Base-by-base conservation (phyloP, 352 stramenopile species). In the Sclerospora graminicola region DNA sequence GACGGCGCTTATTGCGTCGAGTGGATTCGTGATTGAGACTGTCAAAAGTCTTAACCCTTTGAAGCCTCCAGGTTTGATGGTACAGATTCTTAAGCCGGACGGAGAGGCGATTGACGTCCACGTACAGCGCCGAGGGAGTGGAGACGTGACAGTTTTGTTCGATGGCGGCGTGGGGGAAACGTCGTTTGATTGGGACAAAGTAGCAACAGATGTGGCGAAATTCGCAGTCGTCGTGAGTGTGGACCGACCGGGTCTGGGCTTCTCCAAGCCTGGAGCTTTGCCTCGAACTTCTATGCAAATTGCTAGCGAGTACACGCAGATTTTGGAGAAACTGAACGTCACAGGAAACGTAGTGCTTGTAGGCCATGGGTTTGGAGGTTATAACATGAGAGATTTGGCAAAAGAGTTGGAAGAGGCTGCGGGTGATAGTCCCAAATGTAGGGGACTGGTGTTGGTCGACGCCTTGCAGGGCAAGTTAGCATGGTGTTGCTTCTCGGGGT, bases 141-240 rank as follows among this genome's bases (percentile, higher is more conserved):
- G 70, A 20, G 48, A 80, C 30, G 68, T 85, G 45, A 79, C 72
- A 0, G 69, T 88, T 14, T 39, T 90, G 26, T 50, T 90, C 9
- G 78, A 90, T 29, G 78, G 78, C 11, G 74, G 78, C 27, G 69
- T 85, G 24, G 78, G 78, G n/a, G 75, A 90, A 62, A 84, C 78
- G 13, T 85, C 70, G 23, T 90, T 90, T 48, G 78, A 90, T 48
- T 90, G 75, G 71, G 75, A 86, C 37, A 87, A 90, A 47, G 72
- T 89, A 36, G 56, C 58, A 1, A 51, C 51, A 11, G 38, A 81
- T 27, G 56, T 84, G 27, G 54, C 52, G 9, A 31, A 51, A 30
- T 83, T 83, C 26, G 72, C 74, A n/a, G 54, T 51, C 10, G 73
- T 88, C 5, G 45, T 90, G 15, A 59, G 53, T 21, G 77, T 90